Percentiles rank a stretch among this genome's conserved stretches.
These are phyloP conservation scores for Diplodia intermedia DNA, from an alignment of 2,329 filamentous ascomycete genomes.

Conservation along the genomic window DNA sequence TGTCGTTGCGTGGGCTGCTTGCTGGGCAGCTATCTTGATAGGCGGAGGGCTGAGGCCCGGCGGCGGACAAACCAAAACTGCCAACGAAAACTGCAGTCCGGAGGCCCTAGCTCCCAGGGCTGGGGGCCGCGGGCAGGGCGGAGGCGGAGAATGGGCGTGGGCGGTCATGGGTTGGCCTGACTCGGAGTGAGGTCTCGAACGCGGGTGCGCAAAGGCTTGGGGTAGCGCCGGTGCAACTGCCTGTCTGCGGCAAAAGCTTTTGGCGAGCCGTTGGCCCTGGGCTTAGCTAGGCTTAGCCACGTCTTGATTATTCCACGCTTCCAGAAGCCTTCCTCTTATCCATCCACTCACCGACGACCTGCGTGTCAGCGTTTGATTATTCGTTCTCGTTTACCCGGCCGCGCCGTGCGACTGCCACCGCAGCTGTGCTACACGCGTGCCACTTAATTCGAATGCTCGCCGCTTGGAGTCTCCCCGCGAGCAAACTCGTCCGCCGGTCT, in stretches of 20 bases:
- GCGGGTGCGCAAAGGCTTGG: not conserved
- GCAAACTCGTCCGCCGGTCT: not conserved
- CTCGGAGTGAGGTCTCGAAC: slow-evolving; percentile 20
- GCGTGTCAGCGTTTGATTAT: not conserved
- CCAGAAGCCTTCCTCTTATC: slow-evolving; percentile 8
- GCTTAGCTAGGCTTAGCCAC: slow-evolving; percentile 15
- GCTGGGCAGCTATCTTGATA: slow-evolving; percentile 16
- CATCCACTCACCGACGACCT: not conserved
- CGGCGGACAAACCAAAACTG: slow-evolving; percentile 22
- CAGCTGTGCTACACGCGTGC: not conserved
- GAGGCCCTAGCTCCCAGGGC: not conserved
- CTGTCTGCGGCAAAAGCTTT: slow-evolving; percentile 18
- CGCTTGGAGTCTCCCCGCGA: not conserved
- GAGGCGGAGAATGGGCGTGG: not conserved
- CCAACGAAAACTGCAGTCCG: not conserved
- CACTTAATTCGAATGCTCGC: not conserved
- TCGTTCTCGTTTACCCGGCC: not conserved
- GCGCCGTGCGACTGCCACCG: not conserved
- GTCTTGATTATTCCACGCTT: slow-evolving; percentile 8
- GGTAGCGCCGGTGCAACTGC: slow-evolving; percentile 24
- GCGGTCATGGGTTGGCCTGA: not conserved
- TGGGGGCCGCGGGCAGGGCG: not conserved
- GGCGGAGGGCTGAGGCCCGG: not conserved
- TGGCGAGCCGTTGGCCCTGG: not conserved
- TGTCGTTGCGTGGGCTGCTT: not conserved